Base-by-base conservation (phyloP, 768 basidiomycete genomes). In the Cantharellus cinnabarinus region DNA sequence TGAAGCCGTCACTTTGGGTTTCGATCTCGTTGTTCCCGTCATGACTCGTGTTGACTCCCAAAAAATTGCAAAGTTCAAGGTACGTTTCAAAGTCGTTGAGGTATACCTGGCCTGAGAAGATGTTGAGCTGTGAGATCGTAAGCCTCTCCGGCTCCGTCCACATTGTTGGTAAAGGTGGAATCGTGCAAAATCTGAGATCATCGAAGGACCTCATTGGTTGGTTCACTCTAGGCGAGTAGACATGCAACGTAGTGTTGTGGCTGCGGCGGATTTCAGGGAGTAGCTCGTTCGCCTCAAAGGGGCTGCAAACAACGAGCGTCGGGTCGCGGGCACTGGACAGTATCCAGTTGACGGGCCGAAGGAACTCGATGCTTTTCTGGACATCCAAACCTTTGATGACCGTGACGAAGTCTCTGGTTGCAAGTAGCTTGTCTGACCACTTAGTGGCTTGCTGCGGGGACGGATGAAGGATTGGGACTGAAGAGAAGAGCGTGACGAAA, bases 301-400 rank as follows among this genome's bases (percentile, higher is more conserved):
- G 71, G 64, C 76, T 78, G 58, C 75, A 55, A 7, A 72, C 61
- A 38, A 77, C 67, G 4, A 75, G 63, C 10, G 29, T 10, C 14
- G 7, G 7, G 7, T 54, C 35, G 2, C 50, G 41, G 15, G 5
- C 5, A 56, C 42, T 59, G 29, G 56, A 59, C 41, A 75, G 41
- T 50, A 77, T 68, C 76, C 77, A 77, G 39, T 73, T 67, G 42
- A 75, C 72, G 0, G 74, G 69, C 5, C 70, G 69, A 10, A 71
- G 65, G 37, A 72, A 69, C 50, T 71, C 69, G 34, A 7, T 5
- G 52, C 29, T 48, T 54, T 37, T 10, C 29, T 20, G n/a, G 52
- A 14, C 14, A 7, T 20, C 29, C 15, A 5, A 52, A 57, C 5
- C 20, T 20, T 34, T 5, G 52, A 58, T 37, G 5, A 29, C 29